These are phyloP conservation scores for Chrysosphaeria jannelii DNA, from an alignment of 2,329 filamentous ascomycete species.

Conservation along the genomic window DNA sequence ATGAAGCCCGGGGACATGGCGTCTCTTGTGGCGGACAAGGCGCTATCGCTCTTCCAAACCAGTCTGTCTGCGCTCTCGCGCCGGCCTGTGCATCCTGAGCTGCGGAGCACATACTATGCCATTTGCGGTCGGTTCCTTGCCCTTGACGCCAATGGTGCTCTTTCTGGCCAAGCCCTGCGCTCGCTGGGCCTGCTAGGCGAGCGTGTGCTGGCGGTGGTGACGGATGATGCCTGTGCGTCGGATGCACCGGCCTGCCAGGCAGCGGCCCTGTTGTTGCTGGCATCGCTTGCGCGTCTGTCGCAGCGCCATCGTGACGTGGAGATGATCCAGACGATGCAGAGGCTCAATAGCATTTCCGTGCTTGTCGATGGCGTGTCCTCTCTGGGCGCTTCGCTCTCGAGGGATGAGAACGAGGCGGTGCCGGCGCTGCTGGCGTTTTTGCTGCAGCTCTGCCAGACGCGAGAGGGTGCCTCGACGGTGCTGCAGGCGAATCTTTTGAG, in stretches of 20 bases:
- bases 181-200: conserved; percentile 39
- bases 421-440: conserved; percentile 58
- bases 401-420: conserved; percentile 20
- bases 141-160: too few species aligned
- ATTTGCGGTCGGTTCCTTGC: conserved; percentile 72
- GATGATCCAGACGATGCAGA: conserved; percentile 50
- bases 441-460: conserved; percentile 56
- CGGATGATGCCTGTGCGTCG: conserved; percentile 75
- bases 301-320: conserved; percentile 39
- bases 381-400: conserved; percentile 8
- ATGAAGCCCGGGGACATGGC: too few species aligned
- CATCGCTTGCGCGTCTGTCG: conserved; percentile 44
- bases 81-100: conserved; percentile 33
- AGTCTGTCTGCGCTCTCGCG: conserved; percentile 54
- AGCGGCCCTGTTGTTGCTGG: conserved; percentile 60
- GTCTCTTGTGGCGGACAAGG: conserved; percentile 59
- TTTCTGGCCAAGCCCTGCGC: conserved; percentile 41
- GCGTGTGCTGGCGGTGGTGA: conserved; percentile 56
- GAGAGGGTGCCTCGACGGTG: conserved; percentile 59
- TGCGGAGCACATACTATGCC: conserved; percentile 69
- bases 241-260: conserved; percentile 52
- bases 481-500: conserved; percentile 71
- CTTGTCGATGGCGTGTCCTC: conserved; percentile 44
- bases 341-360: conserved; percentile 72
- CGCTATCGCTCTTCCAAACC: conserved; percentile 75